Conservation (phyloP, 2,329 filamentous ascomycete genomes). For the Xylariaceae sp. region DNA sequence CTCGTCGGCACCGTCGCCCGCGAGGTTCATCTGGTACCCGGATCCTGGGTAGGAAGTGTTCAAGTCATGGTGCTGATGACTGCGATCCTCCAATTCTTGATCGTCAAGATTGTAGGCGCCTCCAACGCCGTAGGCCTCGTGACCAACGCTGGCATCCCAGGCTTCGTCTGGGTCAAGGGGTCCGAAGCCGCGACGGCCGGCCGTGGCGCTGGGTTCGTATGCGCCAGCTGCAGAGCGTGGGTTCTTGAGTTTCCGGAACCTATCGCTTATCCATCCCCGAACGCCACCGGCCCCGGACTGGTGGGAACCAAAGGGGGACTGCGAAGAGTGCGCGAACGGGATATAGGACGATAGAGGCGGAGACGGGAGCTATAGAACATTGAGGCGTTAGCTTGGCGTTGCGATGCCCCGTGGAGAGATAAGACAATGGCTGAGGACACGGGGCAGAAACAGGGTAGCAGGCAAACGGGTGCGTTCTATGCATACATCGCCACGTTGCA, state of each 20-base stretch:
- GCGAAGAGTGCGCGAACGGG: slow-evolving; percentile 56
- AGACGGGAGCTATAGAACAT: slow-evolving; percentile 54
- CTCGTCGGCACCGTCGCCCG: slow-evolving; percentile 25
- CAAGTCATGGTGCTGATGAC: slow-evolving; percentile 3
- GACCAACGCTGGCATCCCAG: slow-evolving; percentile 75
- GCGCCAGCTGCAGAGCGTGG: slow-evolving; percentile 63
- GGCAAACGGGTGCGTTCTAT: background rate
- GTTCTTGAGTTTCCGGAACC: slow-evolving; percentile 57
- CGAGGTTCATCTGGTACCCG: slow-evolving; percentile 47
- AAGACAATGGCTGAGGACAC: background rate
- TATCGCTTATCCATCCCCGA: slow-evolving; percentile 66
- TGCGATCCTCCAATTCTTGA: slow-evolving; percentile 58
- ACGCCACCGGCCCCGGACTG: slow-evolving; percentile 57
- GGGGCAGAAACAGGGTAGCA: background rate
- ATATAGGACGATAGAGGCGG: slow-evolving; percentile 64
- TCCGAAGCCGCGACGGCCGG: slow-evolving; percentile 54
- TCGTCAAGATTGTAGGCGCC: slow-evolving; percentile 47
- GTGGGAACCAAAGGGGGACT: slow-evolving; percentile 43
- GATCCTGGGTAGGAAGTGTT: slow-evolving; percentile 25
- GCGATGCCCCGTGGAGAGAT: background rate
- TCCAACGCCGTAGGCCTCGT: slow-evolving; percentile 45
- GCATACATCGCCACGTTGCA: background rate
- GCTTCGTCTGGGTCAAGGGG: slow-evolving; percentile 76
- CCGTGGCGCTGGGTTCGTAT: slow-evolving; percentile 53
- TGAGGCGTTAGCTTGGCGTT: slow-evolving; percentile 13